Conservation (phyloP, 768 basidiomycete genomes). For the Dacryopinax primogenitus region DNA sequence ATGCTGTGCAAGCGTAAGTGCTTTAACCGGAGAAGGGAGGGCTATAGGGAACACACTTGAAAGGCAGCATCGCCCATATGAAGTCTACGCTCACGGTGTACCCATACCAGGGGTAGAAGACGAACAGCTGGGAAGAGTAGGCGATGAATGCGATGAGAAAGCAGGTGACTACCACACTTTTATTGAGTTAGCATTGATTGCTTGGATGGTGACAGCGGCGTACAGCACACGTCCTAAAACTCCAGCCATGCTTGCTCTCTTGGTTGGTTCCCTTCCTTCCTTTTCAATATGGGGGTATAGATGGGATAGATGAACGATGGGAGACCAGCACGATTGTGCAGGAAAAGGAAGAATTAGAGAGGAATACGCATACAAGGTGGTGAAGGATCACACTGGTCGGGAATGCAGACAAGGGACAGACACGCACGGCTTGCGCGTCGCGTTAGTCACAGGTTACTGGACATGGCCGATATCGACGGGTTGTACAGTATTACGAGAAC, state of each 20-base stretch:
- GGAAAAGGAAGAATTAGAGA: not conserved
- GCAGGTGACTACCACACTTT: slow-evolving; percentile 32
- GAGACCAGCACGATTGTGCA: not conserved
- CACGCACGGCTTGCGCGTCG: slow-evolving; percentile 7
- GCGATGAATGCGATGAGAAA: slow-evolving; percentile 74
- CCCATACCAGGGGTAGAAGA: slow-evolving; percentile 92
- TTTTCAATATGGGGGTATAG: not conserved
- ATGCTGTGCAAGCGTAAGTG: slow-evolving; percentile 33
- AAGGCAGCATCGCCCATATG: slow-evolving; percentile 62
- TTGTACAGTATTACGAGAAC: not conserved
- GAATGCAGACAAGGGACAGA: not conserved
- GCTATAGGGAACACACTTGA: slow-evolving; percentile 54
- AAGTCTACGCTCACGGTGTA: slow-evolving; percentile 58
- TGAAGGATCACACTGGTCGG: not conserved
- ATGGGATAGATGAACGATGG: not conserved
- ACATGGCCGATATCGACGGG: too few species aligned
- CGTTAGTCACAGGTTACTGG: too few species aligned
- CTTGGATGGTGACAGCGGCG: not conserved
- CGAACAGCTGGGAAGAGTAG: slow-evolving; percentile 76
- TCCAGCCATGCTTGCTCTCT: not conserved
- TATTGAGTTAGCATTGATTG: not conserved
- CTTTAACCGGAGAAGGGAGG: not conserved
- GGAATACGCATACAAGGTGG: not conserved
- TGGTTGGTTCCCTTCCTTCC: not conserved
- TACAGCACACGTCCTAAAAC: not conserved